Base-by-base conservation (phyloP, 805 yeast species). In the Lachancea cidri region DNA sequence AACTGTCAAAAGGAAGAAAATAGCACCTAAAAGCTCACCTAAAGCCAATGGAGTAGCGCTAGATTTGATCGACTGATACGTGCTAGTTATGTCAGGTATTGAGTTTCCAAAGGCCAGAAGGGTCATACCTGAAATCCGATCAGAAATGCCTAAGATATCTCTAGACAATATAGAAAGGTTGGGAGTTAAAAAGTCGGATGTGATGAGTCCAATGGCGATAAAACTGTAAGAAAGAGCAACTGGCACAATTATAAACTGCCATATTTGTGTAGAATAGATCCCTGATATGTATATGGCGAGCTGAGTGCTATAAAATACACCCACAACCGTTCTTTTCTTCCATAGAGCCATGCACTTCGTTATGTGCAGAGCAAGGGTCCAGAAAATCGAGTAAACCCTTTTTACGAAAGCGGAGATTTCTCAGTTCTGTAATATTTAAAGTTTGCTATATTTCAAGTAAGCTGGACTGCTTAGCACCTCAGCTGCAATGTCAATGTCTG, bases 1-100 rank as follows among this genome's bases (percentile, higher is more conserved):
- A 9, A 86, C 82, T 1, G 91, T 78, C 2, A 84, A 72, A 14
- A 89, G 77, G 55, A 93, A 88, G 34, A 84, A 76, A 0, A 94
- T 85, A 2, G 96, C 93, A 1, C 98, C 98, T 24, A 88, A 64
- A n/a, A 91, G 67, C 58, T 89, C 97, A 1, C 96, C 93, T 5
- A 91, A 64, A 0, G 98, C 97, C 56, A 91, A 66, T 0, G 86
- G 74, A 0, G 83, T 77, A 1, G 86, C 76, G n/a, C 77, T 81
- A 1, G 78, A 65, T 9, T 73, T 71, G 77, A 93, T 75, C 3
- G 97, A 95, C 36, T 82, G 80, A 57, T 79, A 86, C 0, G 96
- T 87, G 35, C 91, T 76, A 29, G 88, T 74, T 3, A 91, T 78
- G 60, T 91, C 98, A 0, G 97, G 96, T 0, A 94, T 73, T 3